Percentiles rank a stretch among this genome's conserved stretches.
These are phyloP conservation scores for Podospora sp. DNA, from an alignment of 495 filamentous ascomycete species.

Conservation along the genomic window DNA sequence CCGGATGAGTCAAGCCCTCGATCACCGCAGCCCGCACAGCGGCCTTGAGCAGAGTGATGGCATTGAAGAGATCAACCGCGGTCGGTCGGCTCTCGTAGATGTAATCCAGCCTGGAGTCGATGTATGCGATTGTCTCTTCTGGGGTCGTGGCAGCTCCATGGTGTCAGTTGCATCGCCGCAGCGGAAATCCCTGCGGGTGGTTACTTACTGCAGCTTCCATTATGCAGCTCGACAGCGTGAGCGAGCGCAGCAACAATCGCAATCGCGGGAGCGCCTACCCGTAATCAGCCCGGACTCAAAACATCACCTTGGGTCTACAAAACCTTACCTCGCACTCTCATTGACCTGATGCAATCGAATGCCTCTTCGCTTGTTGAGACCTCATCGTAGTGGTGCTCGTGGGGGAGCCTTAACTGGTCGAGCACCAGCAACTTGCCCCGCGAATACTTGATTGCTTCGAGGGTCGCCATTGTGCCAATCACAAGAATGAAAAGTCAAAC, in stretches of 20 bases:
- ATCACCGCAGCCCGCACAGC: conserved; percentile 48
- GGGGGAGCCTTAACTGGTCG: conserved; percentile 89
- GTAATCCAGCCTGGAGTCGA: conserved; percentile 75
- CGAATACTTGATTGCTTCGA: conserved; percentile 87
- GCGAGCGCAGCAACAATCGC: conserved; percentile 93
- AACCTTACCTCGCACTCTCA: conserved; percentile 66
- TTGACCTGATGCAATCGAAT: conserved; percentile 88
- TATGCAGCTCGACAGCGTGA: conserved; percentile 73
- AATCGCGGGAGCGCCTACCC: conserved; percentile 80
- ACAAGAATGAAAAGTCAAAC: not conserved
- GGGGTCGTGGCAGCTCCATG: conserved; percentile 37
- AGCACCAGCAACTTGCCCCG: conserved; percentile 79
- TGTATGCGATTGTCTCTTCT: conserved; percentile 65
- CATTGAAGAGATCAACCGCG: conserved; percentile 91
- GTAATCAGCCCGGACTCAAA: not conserved
- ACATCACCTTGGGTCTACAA: not conserved
- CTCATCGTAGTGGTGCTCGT: conserved; percentile 75
- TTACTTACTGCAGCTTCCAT: conserved; percentile 50
- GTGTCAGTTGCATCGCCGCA: not conserved
- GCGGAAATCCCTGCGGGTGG: not conserved
- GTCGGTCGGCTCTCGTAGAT: conserved; percentile 86
- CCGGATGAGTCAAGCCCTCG: conserved; percentile 33
- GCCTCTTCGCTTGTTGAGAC: conserved; percentile 77
- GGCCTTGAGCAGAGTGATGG: conserved; percentile 73
- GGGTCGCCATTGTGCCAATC: conserved; percentile 43